Base-by-base conservation (phyloP, 306 rosid species). In the Citrullus amarus region DNA sequence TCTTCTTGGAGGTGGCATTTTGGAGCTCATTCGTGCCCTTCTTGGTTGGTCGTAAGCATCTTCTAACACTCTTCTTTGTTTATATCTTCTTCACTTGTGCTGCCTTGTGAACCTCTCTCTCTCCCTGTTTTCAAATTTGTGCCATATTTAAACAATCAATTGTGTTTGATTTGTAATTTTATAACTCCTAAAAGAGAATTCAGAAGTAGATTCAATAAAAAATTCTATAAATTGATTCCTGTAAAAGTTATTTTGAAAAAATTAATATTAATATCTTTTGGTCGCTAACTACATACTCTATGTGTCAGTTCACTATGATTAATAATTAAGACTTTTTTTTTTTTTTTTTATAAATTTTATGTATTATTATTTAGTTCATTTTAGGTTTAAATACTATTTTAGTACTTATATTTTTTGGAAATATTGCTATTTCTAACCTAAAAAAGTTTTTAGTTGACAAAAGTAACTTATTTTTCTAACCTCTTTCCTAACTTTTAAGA, bases 1-100 rank as follows among this genome's bases (percentile, higher is more conserved):
- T 76, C 89, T 96, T 34, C 58, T 96, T 3, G 85, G 87, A 36
- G 98, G 97, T 70, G 85, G 89, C 85, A 30, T 96, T 70, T 59
- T 83, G 46, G 82, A 82, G 61, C 80, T 91, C 69, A 83, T 92
- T 80, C 86, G 88, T 41, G 97, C 98, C 25, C 78, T 96, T 79
- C 78, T 93, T n/a, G 93, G 99, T 75, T 83, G 62, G 90, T 88
- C 96, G 32, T n/a, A 75, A 87, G 84, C 74, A 71, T 74, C 16
- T 76, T 81, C 60, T 22, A 80, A 63, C 57, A 73, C 22, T 8
- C 38, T 13, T 25, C 18, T 22, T 32, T 34, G 2, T 50, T 1
- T 57, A 2, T 76, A 51, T 32, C 57, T 72, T 70, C 50, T 48
- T 70, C 51, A 6, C 32, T 8, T 38, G 51, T 18, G 73, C 46